Evolutionary conservation across 1,284 basidiomycete species (phyloP), one percentile per base, ranked within the genome.

Genomic region (Cutaneotrichosporon sp.): DNA sequence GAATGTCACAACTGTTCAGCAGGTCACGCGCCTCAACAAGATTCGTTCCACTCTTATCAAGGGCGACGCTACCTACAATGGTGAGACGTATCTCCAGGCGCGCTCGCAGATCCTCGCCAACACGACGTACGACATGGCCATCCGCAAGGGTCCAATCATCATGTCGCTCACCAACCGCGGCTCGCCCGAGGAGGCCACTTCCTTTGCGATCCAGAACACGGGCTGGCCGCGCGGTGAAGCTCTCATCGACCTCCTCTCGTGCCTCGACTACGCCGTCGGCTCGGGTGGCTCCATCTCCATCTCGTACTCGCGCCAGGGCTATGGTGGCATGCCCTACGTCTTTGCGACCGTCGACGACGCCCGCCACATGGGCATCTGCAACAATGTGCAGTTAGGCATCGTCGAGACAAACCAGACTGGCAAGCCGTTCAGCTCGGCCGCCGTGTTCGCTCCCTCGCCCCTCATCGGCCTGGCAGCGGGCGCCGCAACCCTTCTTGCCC

Each of bases 71-170:
- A 73, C 70, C 31, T 68, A 22, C 47, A 85, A 86, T 8, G 77
- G 73, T 21, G 70, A 73, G 50, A 76, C 70, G 36, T 92, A 89
- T 87, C 76, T 86, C 9, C 82, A 84, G 38, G 83, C 86, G 56
- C 79, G 82, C 42, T 83, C 85, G 36, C 75, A 86, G 67, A 84
- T 92, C 32, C 77, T 92, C 26, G 83, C 85, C 16, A 76, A 82
- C n/a, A 85, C 85, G 42, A 72, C 81, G 13, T 80, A 85, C 65
- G 87, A 88, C 55, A 81, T 92, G 21, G 88, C 86, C 6, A 83
- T 92, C 68, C 84, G 86, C 75, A 91, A 90, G 74, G 90, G 90
- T 11, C 81, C 85, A 26, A 82, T 91, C 7, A 80, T 92, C 59
- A 84, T 86, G 14, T 82, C 91, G 36, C 71, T 91, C 69, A 92